A percentile compares a stretch with the other conserved stretches of the same genome.
These are phyloP conservation scores for Thelephora aurantiotincta DNA, from an alignment of 768 basidiomycete genomes.

Conservation along the genomic window DNA sequence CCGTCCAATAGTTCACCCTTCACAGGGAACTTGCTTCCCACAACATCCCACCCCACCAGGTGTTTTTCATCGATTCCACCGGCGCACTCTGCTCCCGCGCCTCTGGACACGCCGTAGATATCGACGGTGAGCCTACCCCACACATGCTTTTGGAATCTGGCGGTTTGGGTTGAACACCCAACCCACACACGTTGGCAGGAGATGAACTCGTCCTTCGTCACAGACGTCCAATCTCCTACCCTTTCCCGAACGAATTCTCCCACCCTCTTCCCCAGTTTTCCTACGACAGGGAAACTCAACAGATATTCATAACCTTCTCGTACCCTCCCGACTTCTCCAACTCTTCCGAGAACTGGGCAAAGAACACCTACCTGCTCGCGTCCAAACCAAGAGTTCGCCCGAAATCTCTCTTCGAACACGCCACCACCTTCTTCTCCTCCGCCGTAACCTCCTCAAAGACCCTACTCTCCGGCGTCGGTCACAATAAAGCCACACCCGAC, in stretches of 20 bases:
- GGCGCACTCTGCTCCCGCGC: conserved; percentile 67
- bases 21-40: neutral
- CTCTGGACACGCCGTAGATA: conserved; percentile 71
- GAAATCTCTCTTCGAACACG: conserved; percentile 56
- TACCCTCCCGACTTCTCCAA: conserved; percentile 28
- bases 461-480: conserved; percentile 1
- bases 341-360: conserved; percentile 34
- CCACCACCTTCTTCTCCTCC: conserved; percentile 48
- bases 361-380: conserved; percentile 45
- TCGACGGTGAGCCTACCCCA: conserved; percentile 38
- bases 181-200: conserved; percentile 22
- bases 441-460: conserved; percentile 27
- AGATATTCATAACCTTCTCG: conserved; percentile 47
- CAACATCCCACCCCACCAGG: conserved; percentile 23
- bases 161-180: conserved; percentile 1
- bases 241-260: conserved; percentile 66
- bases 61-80: conserved; percentile 71
- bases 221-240: conserved; percentile 58
- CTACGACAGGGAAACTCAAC: conserved; percentile 36
- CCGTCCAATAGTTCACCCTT: neutral
- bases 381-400: conserved; percentile 58
- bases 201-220: conserved; percentile 62
- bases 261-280: conserved; percentile 65
- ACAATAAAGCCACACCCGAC: conserved; percentile 39
- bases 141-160: conserved; percentile 3